These are phyloP conservation scores for Discostella stelligeroides DNA, from an alignment of 108 stramenopile genomes.

Conservation along the genomic window DNA sequence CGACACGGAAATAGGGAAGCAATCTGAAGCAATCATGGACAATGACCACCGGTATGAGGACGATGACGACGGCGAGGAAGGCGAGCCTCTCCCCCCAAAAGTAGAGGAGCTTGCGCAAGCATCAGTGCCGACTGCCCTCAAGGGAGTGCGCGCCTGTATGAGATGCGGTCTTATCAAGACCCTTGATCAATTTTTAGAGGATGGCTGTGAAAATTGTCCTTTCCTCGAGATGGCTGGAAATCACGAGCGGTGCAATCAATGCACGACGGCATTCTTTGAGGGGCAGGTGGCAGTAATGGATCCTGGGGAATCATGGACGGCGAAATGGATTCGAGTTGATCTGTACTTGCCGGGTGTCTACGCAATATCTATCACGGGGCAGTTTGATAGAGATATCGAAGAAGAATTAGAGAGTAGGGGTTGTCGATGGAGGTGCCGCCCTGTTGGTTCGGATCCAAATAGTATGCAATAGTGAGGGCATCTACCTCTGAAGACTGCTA, in stretches of 20 bases:
- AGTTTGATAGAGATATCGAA: conserved; percentile 83
- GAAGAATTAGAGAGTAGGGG: conserved; percentile 85
- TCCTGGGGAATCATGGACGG: conserved; percentile 88
- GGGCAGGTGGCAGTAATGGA: conserved; percentile 89
- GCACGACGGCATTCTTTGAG: conserved; percentile 89
- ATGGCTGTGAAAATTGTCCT: conserved; percentile 92
- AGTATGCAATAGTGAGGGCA: too few species aligned
- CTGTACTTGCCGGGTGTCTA: conserved; percentile 83
- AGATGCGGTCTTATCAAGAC: conserved; percentile 91
- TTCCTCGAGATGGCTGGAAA: conserved; percentile 87
- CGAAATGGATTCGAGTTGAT: conserved; percentile 85
- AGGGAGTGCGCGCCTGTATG: conserved; percentile 86
- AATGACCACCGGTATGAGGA: conserved; percentile 42
- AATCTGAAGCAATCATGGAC: conserved; percentile 42
- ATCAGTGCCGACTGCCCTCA: conserved; percentile 67
- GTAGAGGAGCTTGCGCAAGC: conserved; percentile 84
- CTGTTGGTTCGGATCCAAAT: conserved; percentile 38
- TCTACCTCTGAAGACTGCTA: too few species aligned
- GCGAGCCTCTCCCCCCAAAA: conserved; percentile 72
- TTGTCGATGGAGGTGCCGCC: conserved; percentile 81
- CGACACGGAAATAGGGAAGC: too few species aligned
- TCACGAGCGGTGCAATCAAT: conserved; percentile 65
- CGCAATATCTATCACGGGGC: conserved; percentile 83
- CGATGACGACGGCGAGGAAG: conserved; percentile 59
- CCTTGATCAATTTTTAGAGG: conserved; percentile 82